Base-by-base conservation (phyloP, 108 stramenopile genomes). In the Cylindrotheca closterium region DNA sequence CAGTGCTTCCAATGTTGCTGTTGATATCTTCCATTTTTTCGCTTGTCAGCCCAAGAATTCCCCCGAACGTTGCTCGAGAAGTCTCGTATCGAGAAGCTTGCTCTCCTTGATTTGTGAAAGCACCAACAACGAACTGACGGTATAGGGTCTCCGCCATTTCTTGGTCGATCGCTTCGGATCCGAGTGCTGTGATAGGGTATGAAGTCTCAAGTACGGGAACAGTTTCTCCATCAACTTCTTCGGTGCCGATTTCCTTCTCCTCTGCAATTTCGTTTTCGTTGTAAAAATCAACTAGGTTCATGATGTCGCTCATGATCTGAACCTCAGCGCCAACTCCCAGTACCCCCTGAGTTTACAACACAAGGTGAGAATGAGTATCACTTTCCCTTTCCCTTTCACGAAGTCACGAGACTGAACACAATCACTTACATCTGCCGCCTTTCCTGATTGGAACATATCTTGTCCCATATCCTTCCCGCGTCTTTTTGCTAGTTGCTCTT, bases 231-330 rank as follows among this genome's bases (percentile, higher is more conserved):
- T 86, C 86, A 19, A 84, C 78, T 52, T 76, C 83, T 72, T 83
- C 79, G 18, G 82, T 87, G 23, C 83, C 89, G 54, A 90, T 67
- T 51, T 82, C 84, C 29, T 67, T 58, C 47, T 87, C 74, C 47
- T 84, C 72, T 15, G 87, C 79, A 63, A 93, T 78, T 30, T 74
- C 87, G 73, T 92, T 93, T 56, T 90, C 94, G 24, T 63, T 70
- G 73, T 91, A 92, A 75, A 95, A 95, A 65, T 92, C 89, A 61
- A 95, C 70, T 12, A 95, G 75, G 50, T 87, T 79, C 87, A 95
- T 85, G 63, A 87, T 88, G 55, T 95, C 94, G 53, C 80, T 80
- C 87, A 95, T 86, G 68, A 93, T 84, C 56, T 93, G 89, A 37
- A 79, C 81, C 51, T 93, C 91, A 31, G 92, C 85, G 10, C 89